A percentile compares a stretch with the other conserved stretches of the same genome.
These are phyloP conservation scores for Podosphaera fusca DNA, from an alignment of 2,329 filamentous ascomycete genomes.

Conservation along the genomic window DNA sequence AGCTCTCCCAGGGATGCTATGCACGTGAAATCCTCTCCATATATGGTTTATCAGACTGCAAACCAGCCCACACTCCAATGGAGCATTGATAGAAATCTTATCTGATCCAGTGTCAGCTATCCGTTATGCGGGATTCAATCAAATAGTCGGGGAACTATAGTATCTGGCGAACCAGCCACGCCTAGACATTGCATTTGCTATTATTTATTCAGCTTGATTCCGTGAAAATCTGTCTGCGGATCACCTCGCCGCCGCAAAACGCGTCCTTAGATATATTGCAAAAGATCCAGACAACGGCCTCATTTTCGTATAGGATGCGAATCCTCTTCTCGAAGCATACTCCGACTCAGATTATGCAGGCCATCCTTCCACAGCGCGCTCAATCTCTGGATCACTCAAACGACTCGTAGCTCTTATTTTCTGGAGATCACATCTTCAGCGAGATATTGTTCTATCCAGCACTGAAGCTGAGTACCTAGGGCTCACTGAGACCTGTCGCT, in stretches of 20 bases:
- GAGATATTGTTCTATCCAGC: background rate
- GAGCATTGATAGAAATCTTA: background rate
- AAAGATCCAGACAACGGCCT: too few relatives aligned
- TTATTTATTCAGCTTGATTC: background rate
- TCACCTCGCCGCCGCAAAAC: too few relatives aligned
- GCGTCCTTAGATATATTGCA: too few relatives aligned
- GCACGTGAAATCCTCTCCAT: background rate
- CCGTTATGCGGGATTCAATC: background rate
- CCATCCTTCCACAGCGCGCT: background rate
- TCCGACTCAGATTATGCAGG: background rate
- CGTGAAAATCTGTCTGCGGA: background rate
- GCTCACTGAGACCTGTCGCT: background rate
- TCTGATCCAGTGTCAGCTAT: background rate
- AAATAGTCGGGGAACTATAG: background rate
- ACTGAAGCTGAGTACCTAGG: background rate
- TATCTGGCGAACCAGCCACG: background rate
- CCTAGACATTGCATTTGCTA: background rate
- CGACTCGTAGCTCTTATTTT: background rate
- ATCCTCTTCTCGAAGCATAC: background rate
- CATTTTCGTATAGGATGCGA: too few relatives aligned
- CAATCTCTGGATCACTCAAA: too few relatives aligned
- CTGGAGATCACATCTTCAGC: background rate
- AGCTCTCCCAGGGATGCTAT: background rate
- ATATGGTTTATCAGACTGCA: background rate
- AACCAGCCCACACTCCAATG: background rate